Evolutionary conservation across 148 eudicot genomes (phyloP).

Genomic region (Persicaria tinctoria): DNA sequence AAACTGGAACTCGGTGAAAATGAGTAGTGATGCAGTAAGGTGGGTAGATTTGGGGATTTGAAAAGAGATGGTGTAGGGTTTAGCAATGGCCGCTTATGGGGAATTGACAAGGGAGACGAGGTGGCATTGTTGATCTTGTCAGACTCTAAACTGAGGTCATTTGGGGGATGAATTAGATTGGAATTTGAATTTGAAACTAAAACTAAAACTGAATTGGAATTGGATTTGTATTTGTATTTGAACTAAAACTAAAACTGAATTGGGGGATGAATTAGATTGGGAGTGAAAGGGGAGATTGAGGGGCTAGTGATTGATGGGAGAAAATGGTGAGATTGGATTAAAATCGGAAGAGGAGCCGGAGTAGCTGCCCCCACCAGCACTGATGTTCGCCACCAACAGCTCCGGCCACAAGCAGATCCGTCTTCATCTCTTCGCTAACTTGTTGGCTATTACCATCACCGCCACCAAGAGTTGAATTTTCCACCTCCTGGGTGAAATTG

Average conservation of each 20-base stretch:
- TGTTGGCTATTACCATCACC: conserved; percentile 2
- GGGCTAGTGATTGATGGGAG: conserved; percentile 23
- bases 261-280: neutral
- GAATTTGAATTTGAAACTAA: neutral
- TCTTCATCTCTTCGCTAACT: neutral
- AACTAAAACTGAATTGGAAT: too few relatives aligned
- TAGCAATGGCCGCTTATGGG: conserved; percentile 59
- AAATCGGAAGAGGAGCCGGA: conserved; percentile 91
- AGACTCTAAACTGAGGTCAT: conserved; percentile 31
- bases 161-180: conserved; percentile 13
- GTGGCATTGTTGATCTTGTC: conserved; percentile 12
- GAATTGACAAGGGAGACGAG: conserved; percentile 25
- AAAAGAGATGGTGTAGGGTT: conserved; percentile 34
- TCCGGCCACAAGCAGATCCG: too few relatives aligned
- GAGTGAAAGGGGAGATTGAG: neutral
- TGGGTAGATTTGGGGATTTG: conserved; percentile 51
- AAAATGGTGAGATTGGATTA: conserved; percentile 61
- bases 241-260: too few relatives aligned
- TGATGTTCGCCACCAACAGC: too few relatives aligned
- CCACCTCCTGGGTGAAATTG: conserved; percentile 15
- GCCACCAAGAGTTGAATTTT: conserved; percentile 2
- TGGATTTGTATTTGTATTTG: conserved; percentile 1
- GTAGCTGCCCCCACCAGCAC: too few relatives aligned
- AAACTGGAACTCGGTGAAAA: conserved; percentile 31
- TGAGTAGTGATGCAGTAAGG: conserved; percentile 41